Percentiles rank a stretch among this genome's conserved stretches.
Conservation (phyloP, 116 monocot genomes). For the Papilionanthe hybrid region DNA sequence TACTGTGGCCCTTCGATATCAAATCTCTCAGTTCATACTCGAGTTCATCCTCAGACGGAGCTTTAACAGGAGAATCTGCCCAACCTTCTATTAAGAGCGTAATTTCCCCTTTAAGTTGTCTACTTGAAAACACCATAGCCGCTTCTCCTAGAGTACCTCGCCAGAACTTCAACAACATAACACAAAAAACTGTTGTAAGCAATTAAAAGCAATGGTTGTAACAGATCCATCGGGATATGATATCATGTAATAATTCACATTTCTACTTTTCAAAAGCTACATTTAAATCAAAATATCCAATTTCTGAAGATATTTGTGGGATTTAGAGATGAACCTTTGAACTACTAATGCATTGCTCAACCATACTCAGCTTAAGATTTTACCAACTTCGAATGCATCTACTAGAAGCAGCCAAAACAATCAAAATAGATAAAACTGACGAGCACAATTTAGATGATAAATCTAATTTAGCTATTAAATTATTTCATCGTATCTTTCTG, state of each 20-base stretch:
- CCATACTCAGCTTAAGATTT: background rate
- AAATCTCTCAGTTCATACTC: slow-evolving; percentile 61
- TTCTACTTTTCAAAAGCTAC: background rate
- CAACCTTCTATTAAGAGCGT: slow-evolving; percentile 84
- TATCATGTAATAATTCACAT: background rate
- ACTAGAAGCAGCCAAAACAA: background rate
- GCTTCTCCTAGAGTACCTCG: slow-evolving; percentile 78
- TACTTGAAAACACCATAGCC: slow-evolving; percentile 29
- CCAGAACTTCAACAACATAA: slow-evolving; percentile 60
- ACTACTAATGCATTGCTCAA: background rate
- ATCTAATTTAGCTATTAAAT: too few species aligned
- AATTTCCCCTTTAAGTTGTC: slow-evolving; percentile 79
- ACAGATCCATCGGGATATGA: background rate
- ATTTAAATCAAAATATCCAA: background rate
- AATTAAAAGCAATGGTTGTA: background rate
- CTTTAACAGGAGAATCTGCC: slow-evolving; percentile 27
- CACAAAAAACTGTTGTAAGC: background rate
- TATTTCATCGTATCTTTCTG: too few species aligned
- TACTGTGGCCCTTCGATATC: slow-evolving; percentile 59
- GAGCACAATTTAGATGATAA: too few species aligned
- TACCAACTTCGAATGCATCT: background rate
- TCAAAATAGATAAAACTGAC: too few species aligned
- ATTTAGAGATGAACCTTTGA: background rate
- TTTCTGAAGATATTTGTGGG: background rate
- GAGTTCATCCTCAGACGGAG: slow-evolving; percentile 68